Base-by-base conservation (phyloP, 257 asterid species). In the Ilex aquifolium region DNA sequence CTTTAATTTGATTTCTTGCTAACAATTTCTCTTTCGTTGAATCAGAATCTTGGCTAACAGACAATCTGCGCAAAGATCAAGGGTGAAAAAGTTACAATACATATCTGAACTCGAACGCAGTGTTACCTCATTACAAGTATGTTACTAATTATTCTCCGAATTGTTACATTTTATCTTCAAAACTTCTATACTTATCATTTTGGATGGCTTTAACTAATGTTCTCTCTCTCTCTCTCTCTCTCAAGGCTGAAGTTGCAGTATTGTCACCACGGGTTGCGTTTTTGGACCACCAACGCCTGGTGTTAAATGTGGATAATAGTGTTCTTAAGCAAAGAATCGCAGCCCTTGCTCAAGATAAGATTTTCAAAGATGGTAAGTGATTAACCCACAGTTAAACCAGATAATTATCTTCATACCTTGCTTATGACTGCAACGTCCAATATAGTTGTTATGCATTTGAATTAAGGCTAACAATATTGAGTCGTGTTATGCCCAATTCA, bases 11-110 rank as follows among this genome's bases (percentile, higher is more conserved):
- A 21, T 0, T 21, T 21, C 27, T 21, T 21, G 27, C 27, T 21
- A 21, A 21, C 27, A 21, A 21, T 21, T 21, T 21, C 27, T 21
- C 1, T 21, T 21, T 21, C 27, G 5, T 36, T 36, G 27, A 27
- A 59, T 56, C 77, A 91, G 96, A 75, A 88, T 91, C 27, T 74
- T 91, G 78, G 97, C 98, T 1, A 91, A 91, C 58, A 71, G 98
- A 46, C 98, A 91, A 74, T 91, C 98, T 12, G 98, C 98, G 66
- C 98, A 86, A 77, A 82, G 98, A 65, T 91, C 96, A 48, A 81
- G 98, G 71, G 96, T 91, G 71, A 82, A 96, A 70, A 91, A 91
- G 53, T 57, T 91, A 21, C 96, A 91, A 31, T 88, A 91, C 76
- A 85, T 91, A 95, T 30, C 27, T 21, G 96, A 88, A 76, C 94